A percentile compares a stretch with the other conserved stretches of the same genome.
phyloP scores from a whole-genome alignment of 441 rosid species.

The Viola pubescens region DNA sequence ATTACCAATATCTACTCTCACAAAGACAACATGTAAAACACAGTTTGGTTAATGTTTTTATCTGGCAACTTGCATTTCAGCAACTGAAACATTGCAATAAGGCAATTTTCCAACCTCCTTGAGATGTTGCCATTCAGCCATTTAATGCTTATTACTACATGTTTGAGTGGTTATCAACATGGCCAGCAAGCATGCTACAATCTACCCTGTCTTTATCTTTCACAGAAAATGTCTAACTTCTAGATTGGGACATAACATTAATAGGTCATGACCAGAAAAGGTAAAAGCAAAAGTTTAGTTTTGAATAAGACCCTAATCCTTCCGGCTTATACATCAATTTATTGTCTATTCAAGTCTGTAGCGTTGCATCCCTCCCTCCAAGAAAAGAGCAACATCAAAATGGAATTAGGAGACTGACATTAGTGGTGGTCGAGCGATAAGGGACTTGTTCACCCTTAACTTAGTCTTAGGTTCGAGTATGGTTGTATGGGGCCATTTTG shows the following conservation, averaged over 20 bases:
- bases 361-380: no score
- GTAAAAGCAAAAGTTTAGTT: no score
- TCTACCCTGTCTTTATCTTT: neutral
- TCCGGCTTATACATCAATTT: no score
- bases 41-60: neutral
- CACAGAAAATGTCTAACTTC: neutral
- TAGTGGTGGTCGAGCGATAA: no score
- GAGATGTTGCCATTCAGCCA: neutral
- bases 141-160: neutral
- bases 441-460: no score
- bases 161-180: neutral
- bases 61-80: constrained; percentile 1
- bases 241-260: neutral
- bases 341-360: no score
- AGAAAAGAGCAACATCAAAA: no score
- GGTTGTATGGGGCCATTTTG: no score
- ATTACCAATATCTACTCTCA: neutral
- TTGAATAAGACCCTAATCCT: no score
- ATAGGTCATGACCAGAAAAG: no score
- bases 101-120: neutral
- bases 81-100: neutral
- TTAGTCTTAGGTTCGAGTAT: no score
- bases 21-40: neutral
- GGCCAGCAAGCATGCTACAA: neutral
- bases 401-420: no score